Evolutionary conservation across 345 rosid genomes (phyloP).

Genomic region (Pistacia vera): DNA sequence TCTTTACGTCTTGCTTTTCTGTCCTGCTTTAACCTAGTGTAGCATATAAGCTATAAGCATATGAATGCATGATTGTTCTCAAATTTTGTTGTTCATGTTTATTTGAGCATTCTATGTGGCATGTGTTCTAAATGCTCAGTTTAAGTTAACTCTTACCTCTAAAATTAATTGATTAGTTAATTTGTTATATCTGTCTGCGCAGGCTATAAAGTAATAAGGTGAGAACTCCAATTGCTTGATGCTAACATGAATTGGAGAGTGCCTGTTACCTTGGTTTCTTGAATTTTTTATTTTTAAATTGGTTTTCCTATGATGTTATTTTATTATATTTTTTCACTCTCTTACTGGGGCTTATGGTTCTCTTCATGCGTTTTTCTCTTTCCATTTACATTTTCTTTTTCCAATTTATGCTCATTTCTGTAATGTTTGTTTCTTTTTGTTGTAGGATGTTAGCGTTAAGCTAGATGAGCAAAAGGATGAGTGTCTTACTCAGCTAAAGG

Average conservation of each 20-base stretch:
- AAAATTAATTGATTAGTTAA: no score
- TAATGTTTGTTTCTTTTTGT: conserved; percentile 18
- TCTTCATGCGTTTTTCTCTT: conserved; percentile 1
- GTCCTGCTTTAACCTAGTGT: neutral
- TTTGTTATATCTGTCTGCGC: neutral
- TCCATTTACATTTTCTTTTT: neutral
- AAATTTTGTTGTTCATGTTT: neutral
- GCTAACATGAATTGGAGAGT: neutral
- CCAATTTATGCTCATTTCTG: neutral
- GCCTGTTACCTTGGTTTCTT: neutral
- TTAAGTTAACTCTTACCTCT: neutral
- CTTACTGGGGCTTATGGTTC: neutral
- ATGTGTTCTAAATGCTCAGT: neutral
- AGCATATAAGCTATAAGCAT: neutral
- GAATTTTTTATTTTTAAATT: neutral
- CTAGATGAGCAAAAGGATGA: conserved; percentile 92
- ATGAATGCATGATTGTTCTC: neutral
- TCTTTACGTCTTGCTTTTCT: neutral
- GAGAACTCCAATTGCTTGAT: neutral
- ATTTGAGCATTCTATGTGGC: neutral
- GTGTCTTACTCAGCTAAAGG: conserved; percentile 77
- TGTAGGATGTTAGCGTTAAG: conserved; percentile 85
- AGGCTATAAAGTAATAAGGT: neutral
- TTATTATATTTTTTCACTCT: neutral
- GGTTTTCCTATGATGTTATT: neutral